Evolutionary conservation across 1,284 basidiomycete species (phyloP).

Genomic region (Marasmius oreades): DNA sequence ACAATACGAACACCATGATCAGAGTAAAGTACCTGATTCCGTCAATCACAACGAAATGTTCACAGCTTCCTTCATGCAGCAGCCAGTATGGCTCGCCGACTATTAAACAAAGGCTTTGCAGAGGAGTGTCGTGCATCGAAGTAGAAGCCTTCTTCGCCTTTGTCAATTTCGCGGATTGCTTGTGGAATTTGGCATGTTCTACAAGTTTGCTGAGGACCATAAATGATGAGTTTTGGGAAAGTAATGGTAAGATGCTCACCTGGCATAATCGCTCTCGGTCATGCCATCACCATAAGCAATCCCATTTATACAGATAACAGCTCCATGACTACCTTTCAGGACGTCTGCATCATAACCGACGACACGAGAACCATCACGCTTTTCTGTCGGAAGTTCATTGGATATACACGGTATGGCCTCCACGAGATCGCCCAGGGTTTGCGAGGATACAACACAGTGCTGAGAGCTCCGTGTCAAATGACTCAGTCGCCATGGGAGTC

Average conservation of each 20-base stretch:
- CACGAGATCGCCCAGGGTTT: slow-evolving; percentile 66
- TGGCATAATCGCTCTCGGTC: slow-evolving; percentile 48
- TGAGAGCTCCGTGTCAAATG: slow-evolving; percentile 61
- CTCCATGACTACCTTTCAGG: slow-evolving; percentile 28
- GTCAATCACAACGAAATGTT: slow-evolving; percentile 73
- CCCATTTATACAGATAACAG: slow-evolving; percentile 58
- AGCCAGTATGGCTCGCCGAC: slow-evolving; percentile 78
- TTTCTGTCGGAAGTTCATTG: slow-evolving; percentile 47
- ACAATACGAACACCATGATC: not conserved
- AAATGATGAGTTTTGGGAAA: not conserved
- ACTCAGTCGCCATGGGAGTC: slow-evolving; percentile 56
- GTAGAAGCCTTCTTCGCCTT: slow-evolving; percentile 39
- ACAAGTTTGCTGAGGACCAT: slow-evolving; percentile 48
- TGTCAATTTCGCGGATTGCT: slow-evolving; percentile 20
- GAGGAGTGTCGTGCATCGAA: slow-evolving; percentile 41
- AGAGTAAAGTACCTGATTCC: slow-evolving; percentile 55
- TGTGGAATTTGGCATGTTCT: slow-evolving; percentile 29
- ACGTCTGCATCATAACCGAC: slow-evolving; percentile 29
- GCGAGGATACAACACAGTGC: slow-evolving; percentile 64
- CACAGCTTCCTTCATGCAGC: slow-evolving; percentile 75
- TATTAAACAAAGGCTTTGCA: slow-evolving; percentile 54
- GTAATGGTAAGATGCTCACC: slow-evolving; percentile 38
- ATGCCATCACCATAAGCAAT: slow-evolving; percentile 53
- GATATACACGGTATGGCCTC: slow-evolving; percentile 61
- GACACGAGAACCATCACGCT: slow-evolving; percentile 30